phyloP scores from a whole-genome alignment of 1,139 yeast species.

The Candida albicans region DNA sequence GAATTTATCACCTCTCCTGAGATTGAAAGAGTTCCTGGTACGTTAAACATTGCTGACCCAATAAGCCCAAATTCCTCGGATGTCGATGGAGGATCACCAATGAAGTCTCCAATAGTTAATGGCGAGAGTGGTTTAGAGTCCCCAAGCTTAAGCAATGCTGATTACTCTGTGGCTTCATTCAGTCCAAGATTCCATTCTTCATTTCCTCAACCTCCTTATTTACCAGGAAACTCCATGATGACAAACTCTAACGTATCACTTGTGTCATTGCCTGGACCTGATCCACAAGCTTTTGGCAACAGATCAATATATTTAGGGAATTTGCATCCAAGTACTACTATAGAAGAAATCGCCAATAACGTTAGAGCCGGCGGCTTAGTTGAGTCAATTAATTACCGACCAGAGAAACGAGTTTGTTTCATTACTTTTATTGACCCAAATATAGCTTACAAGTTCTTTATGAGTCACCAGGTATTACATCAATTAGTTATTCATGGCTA shows the following conservation, averaged over 20 bases:
- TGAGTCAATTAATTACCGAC: slow-evolving; percentile 38
- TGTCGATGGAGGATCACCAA: slow-evolving; percentile 10
- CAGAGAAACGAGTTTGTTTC: slow-evolving; percentile 43
- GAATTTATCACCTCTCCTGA: slow-evolving; percentile 12
- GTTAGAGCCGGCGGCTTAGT: slow-evolving; percentile 51
- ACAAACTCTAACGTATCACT: slow-evolving; percentile 8
- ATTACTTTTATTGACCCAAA: slow-evolving; percentile 46
- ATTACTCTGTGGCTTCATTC: slow-evolving; percentile 11
- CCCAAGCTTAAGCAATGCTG: slow-evolving; percentile 6
- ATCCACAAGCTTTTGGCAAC: slow-evolving; percentile 35
- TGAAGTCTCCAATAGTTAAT: slow-evolving; percentile 10
- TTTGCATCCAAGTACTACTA: slow-evolving; percentile 44
- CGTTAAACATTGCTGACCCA: slow-evolving; percentile 13
- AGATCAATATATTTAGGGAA: slow-evolving; percentile 47
- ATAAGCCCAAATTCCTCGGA: slow-evolving; percentile 16
- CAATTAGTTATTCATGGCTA: slow-evolving; percentile 48
- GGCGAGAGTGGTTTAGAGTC: slow-evolving; percentile 1
- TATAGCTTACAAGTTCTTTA: slow-evolving; percentile 42
- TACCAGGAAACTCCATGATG: slow-evolving; percentile 3
- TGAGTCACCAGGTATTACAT: slow-evolving; percentile 47
- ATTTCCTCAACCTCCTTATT: slow-evolving; percentile 6
- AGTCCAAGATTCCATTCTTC: slow-evolving; percentile 6
- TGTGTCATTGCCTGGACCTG: slow-evolving; percentile 15
- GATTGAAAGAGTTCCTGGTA: slow-evolving; percentile 4
- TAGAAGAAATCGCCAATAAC: slow-evolving; percentile 52